Percentiles rank a stretch among this genome's conserved stretches.
These are phyloP conservation scores for Xylaria sp. DNA, from an alignment of 2,329 filamentous ascomycete species.

Conservation along the genomic window DNA sequence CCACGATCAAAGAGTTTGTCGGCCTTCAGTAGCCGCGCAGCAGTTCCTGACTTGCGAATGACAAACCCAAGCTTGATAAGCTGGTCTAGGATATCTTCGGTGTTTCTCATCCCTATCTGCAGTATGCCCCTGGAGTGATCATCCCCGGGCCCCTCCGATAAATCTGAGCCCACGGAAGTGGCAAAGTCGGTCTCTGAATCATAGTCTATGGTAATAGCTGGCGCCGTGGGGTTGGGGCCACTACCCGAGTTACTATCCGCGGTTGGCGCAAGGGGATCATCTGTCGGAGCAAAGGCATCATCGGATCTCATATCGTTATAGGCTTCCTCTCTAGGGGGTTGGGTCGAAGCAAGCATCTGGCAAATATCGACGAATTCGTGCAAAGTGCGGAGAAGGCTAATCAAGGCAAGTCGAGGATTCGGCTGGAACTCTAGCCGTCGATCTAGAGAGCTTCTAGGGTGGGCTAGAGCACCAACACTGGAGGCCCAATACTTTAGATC, in stretches of 20 bases:
- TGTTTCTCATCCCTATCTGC: background rate
- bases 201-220: too few species aligned
- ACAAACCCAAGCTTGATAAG: background rate
- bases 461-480: background rate
- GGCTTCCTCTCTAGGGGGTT: too few species aligned
- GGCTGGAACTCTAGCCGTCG: background rate
- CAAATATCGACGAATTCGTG: background rate
- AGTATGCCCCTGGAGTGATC: too few species aligned
- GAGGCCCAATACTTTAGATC: background rate
- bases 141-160: too few species aligned
- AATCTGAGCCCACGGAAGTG: too few species aligned
- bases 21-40: background rate
- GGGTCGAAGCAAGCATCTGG: background rate
- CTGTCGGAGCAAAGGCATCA: too few species aligned
- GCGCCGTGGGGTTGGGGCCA: too few species aligned
- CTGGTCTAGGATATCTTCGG: background rate
- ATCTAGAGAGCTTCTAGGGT: background rate
- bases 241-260: too few species aligned
- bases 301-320: too few species aligned
- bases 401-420: background rate
- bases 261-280: too few species aligned
- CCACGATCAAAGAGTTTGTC: background rate
- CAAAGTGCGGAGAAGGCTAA: background rate
- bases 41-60: background rate
- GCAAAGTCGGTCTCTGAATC: too few species aligned